Evolutionary conservation across 1,284 basidiomycete genomes (phyloP).

Genomic region (Somion occarium): DNA sequence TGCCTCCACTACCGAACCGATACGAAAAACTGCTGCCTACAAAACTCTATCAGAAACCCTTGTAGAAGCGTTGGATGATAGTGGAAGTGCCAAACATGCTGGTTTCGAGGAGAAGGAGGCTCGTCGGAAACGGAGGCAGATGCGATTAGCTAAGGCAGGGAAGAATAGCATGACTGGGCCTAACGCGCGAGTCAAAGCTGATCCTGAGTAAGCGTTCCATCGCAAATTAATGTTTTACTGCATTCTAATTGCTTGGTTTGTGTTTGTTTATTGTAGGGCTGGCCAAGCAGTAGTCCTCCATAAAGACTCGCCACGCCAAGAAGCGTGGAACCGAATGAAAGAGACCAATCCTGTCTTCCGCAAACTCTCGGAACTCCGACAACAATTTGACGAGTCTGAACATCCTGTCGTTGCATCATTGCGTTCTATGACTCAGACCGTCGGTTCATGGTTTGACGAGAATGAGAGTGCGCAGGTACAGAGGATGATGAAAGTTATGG

Average conservation of each 20-base stretch:
- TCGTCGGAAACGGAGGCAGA: conserved; percentile 70
- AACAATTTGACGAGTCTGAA: conserved; percentile 90
- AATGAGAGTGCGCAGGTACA: conserved; percentile 96
- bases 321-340: conserved; percentile 74
- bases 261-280: conserved; percentile 49
- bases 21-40: conserved; percentile 94
- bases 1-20: conserved; percentile 83
- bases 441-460: conserved; percentile 93
- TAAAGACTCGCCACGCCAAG: conserved; percentile 72
- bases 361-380: conserved; percentile 54
- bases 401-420: conserved; percentile 83
- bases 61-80: conserved; percentile 91
- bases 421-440: conserved; percentile 79
- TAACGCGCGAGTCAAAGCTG: conserved; percentile 52
- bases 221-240: not conserved
- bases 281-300: conserved; percentile 82
- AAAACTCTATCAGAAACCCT: conserved; percentile 88
- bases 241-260: not conserved
- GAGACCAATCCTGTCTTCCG: conserved; percentile 71
- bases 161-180: conserved; percentile 52
- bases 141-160: conserved; percentile 79
- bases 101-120: conserved; percentile 93
- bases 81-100: conserved; percentile 86
- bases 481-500: conserved; percentile 80
- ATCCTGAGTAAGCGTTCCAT: conserved; percentile 66